Evolutionary conservation across 306 rosid genomes (phyloP), one percentile per base, ranked within the genome.

Genomic region (Vachellia pachyceras): DNA sequence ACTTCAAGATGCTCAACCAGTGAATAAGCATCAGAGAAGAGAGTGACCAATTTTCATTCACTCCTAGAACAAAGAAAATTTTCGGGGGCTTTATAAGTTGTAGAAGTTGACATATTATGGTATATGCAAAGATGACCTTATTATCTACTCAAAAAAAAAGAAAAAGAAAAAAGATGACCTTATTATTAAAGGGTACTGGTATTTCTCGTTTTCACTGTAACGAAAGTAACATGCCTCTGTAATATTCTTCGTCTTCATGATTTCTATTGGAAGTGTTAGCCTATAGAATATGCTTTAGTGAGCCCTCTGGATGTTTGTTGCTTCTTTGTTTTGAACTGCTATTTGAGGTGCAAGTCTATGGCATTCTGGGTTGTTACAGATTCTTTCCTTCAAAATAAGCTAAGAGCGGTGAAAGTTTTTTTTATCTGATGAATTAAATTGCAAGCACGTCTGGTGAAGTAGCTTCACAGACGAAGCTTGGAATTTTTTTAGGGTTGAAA

Each of bases 1-100:
- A 89, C 89, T 80, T 86, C 97, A 78, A 90, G 95, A 85, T 83
- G 70, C 79, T 88, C 95, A 1, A 89, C 90, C 42, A 89, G 92
- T 25, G 87, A 91, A 85, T 91, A 83, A 66, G 55, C 47, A 63
- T 37, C 20, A 46, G 18, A 36, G 13, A 76, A 65, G 20, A 37
- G 8, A 72, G 47, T 29, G 77, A 18, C 1, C 79, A 77, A 45
- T 13, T 50, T 73, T 81, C 75, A 68, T 73, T 79, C 75, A 61
- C 65, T 75, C 52, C 52, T 37, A 61, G 79, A 72, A 84, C 1
- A 87, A 78, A 77, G 80, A 81, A 79, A 83, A 18, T 82, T 84
- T 84, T 82, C 5, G 7, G 84, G 82, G 83, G 33, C 41, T 22
- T 42, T 57, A 64, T 67, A 64, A 55, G 82, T 83, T 20, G 46